Evolutionary conservation across 2,329 filamentous ascomycete species (phyloP).

Genomic region (Ascochyta koolunga): DNA sequence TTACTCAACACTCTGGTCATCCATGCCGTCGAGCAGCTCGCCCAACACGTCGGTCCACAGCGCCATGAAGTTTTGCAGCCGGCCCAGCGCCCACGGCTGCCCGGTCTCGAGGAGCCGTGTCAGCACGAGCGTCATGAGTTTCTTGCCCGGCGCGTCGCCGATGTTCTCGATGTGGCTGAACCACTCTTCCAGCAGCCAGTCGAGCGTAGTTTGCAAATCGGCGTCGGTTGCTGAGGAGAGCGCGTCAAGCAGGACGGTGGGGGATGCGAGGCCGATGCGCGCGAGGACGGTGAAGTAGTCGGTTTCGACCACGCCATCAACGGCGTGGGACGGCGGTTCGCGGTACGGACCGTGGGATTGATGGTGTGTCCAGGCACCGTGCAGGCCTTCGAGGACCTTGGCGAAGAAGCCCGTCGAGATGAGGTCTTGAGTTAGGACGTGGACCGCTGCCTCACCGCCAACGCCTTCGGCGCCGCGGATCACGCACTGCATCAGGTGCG

Average conservation of each 20-base stretch:
- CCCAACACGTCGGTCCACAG: conserved; percentile 75
- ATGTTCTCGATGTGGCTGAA: conserved; percentile 73
- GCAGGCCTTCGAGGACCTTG: conserved; percentile 56
- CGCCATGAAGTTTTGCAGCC: conserved; percentile 74
- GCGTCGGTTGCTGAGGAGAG: conserved; percentile 47
- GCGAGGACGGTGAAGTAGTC: conserved; percentile 87
- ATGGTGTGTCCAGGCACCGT: conserved; percentile 59
- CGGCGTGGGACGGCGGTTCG: conserved; percentile 67
- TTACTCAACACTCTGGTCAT: conserved; percentile 51
- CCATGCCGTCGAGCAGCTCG: conserved; percentile 68
- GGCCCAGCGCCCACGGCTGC: conserved; percentile 62
- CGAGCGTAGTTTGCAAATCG: conserved; percentile 42
- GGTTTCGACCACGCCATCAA: conserved; percentile 77
- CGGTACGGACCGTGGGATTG: conserved; percentile 78
- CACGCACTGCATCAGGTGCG: conserved; percentile 54
- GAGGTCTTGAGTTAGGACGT: conserved; percentile 59
- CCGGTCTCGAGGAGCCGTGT: conserved; percentile 73
- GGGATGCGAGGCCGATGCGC: conserved; percentile 76
- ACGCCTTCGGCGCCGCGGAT: conserved; percentile 59
- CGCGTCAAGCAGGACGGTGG: conserved; percentile 67
- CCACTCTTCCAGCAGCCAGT: conserved; percentile 64
- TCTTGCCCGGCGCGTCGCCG: conserved; percentile 68
- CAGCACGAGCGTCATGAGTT: conserved; percentile 74
- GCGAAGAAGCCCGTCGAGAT: conserved; percentile 65
- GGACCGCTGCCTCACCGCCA: conserved; percentile 58